Evolutionary conservation across 2,329 filamentous ascomycete species (phyloP).

Genomic region (Pseudocercospora crystallina): DNA sequence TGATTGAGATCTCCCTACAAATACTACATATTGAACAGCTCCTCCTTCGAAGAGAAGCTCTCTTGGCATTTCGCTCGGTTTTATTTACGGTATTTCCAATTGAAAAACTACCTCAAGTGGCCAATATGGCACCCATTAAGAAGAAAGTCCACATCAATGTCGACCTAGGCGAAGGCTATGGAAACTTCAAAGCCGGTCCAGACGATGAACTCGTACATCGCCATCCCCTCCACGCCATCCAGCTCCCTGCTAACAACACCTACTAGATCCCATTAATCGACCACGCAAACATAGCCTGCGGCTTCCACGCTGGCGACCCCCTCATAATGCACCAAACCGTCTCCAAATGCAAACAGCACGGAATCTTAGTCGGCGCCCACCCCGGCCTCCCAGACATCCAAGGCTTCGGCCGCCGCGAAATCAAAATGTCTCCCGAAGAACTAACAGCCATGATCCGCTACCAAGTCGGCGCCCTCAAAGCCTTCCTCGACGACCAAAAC

Average conservation of each 20-base stretch:
- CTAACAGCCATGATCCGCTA: constrained; percentile 56
- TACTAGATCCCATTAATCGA: constrained; percentile 56
- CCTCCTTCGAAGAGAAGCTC: no score
- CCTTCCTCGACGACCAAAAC: constrained; percentile 57
- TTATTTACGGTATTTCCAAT: background rate
- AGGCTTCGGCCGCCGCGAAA: constrained; percentile 64
- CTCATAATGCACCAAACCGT: constrained; percentile 65
- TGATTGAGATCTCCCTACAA: background rate
- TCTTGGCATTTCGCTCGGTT: no score
- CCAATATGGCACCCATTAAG: constrained; percentile 49
- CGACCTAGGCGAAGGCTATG: constrained; percentile 55
- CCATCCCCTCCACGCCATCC: no score
- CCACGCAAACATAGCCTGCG: constrained; percentile 60
- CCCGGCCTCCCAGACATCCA: constrained; percentile 65
- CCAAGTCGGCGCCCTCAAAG: constrained; percentile 63
- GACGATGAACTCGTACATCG: constrained; percentile 53
- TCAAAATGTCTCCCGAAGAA: constrained; percentile 50
- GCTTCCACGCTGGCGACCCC: constrained; percentile 52
- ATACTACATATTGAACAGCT: no score
- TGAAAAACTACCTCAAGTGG: background rate
- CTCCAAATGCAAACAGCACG: constrained; percentile 56
- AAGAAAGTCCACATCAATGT: constrained; percentile 56
- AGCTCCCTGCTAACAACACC: no score
- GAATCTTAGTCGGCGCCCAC: constrained; percentile 61
- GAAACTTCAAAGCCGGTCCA: constrained; percentile 54